phyloP scores from a whole-genome alignment of 768 basidiomycete species.

The Leucosporidium creatinivorum region DNA sequence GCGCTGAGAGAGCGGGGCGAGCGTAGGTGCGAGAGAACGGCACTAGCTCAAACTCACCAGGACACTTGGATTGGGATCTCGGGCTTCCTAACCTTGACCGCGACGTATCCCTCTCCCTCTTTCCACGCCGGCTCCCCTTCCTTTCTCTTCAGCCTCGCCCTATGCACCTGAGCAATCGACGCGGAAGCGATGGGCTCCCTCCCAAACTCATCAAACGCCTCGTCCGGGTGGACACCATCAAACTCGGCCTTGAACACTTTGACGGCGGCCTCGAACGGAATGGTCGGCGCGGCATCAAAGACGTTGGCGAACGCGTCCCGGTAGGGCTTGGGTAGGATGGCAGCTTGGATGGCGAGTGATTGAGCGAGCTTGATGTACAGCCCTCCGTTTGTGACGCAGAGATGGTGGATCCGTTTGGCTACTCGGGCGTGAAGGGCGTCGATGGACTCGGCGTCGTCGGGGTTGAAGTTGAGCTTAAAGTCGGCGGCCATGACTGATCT shows the following conservation, averaged over 20 bases:
- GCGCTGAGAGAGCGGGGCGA: not conserved
- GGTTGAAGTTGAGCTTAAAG: constrained; percentile 83
- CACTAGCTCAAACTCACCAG: constrained; percentile 45
- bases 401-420: constrained; percentile 63
- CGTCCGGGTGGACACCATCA: constrained; percentile 61
- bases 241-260: constrained; percentile 59
- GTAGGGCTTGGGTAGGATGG: constrained; percentile 65
- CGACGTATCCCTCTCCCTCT: constrained; percentile 56
- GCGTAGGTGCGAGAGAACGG: not conserved
- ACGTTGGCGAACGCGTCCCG: constrained; percentile 72
- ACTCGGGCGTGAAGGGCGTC: constrained; percentile 77
- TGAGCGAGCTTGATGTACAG: constrained; percentile 82
- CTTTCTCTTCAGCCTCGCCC: constrained; percentile 53
- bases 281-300: constrained; percentile 82
- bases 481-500: constrained; percentile 61
- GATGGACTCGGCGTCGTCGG: constrained; percentile 58
- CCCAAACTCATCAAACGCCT: constrained; percentile 72
- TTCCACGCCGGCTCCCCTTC: constrained; percentile 37
- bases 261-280: constrained; percentile 62
- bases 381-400: constrained; percentile 71
- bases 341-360: constrained; percentile 76
- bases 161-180: constrained; percentile 86
- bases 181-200: constrained; percentile 73
- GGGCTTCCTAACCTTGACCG: constrained; percentile 90
- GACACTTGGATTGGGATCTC: constrained; percentile 77